Conservation (phyloP, 768 basidiomycete species). For the Pleurotus giganteus region DNA sequence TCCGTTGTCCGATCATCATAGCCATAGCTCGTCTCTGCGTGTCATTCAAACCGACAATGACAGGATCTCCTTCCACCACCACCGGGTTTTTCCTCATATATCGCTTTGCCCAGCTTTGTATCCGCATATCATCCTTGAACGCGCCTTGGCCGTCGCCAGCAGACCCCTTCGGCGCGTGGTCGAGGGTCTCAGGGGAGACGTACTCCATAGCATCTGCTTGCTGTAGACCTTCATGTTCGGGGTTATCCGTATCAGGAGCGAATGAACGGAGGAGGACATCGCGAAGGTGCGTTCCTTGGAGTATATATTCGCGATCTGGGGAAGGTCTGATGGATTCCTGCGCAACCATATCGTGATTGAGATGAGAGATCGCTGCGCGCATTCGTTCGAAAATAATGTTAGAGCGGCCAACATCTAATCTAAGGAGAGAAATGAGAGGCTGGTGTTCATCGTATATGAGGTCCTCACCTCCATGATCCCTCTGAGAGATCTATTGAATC, state of each 20-base stretch:
- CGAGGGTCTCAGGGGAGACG: slow-evolving; percentile 34
- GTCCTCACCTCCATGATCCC: slow-evolving; percentile 45
- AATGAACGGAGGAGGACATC: slow-evolving; percentile 68
- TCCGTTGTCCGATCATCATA: slow-evolving; percentile 76
- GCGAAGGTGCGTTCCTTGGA: slow-evolving; percentile 71
- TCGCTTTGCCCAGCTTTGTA: slow-evolving; percentile 79
- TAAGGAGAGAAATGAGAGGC: neutral
- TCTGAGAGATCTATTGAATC: slow-evolving; percentile 42
- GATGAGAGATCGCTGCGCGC: slow-evolving; percentile 56
- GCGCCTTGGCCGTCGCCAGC: slow-evolving; percentile 32
- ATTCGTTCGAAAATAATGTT: slow-evolving; percentile 69
- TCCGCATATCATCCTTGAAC: slow-evolving; percentile 70
- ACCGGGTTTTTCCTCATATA: slow-evolving; percentile 61
- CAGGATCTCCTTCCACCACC: slow-evolving; percentile 75
- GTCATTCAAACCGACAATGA: slow-evolving; percentile 57
- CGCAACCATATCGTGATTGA: slow-evolving; percentile 51
- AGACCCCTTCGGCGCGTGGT: slow-evolving; percentile 25
- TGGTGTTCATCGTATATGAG: neutral
- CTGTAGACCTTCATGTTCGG: slow-evolving; percentile 33
- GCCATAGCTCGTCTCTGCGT: slow-evolving; percentile 85
- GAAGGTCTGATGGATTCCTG: slow-evolving; percentile 31
- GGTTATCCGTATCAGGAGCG: slow-evolving; percentile 23
- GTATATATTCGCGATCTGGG: slow-evolving; percentile 45
- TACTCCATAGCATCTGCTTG: slow-evolving; percentile 37
- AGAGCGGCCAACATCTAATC: slow-evolving; percentile 67